Conservation (phyloP, 139 green algal species). For the Zygnema cylindricum region DNA sequence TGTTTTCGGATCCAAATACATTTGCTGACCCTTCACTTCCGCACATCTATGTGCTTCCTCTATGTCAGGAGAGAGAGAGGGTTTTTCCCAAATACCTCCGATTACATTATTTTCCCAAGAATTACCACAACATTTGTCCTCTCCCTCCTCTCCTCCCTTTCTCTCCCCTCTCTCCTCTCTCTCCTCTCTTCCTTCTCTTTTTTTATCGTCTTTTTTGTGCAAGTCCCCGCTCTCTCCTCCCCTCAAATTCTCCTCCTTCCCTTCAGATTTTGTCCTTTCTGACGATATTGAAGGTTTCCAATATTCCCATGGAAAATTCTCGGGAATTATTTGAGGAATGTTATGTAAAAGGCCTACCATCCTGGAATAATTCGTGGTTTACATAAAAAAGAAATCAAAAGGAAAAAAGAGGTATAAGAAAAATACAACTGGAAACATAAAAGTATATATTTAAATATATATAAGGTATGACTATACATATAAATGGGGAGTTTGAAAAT, state of each 20-base stretch:
- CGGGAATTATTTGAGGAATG: slow-evolving; percentile 65
- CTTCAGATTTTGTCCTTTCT: not conserved
- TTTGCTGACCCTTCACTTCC: not conserved
- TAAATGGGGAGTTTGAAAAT: too few species aligned
- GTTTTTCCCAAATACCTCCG: slow-evolving; percentile 5
- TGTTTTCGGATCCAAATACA: slow-evolving; percentile 30
- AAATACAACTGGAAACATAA: not conserved
- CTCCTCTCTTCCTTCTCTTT: slow-evolving; percentile 8
- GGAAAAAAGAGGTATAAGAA: not conserved
- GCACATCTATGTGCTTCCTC: slow-evolving; percentile 28
- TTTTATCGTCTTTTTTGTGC: not conserved
- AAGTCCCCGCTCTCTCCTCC: not conserved
- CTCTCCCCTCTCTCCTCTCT: not conserved
- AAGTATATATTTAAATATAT: too few species aligned
- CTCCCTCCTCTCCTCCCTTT: slow-evolving; percentile 5
- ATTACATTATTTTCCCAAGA: not conserved
- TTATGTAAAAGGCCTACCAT: slow-evolving; percentile 78
- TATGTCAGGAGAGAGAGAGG: slow-evolving; percentile 18
- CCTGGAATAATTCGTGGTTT: too few species aligned
- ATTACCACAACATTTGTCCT: too few species aligned
- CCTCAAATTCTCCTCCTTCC: too few species aligned
- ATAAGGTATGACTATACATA: too few species aligned
- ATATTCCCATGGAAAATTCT: slow-evolving; percentile 72
- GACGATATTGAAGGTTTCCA: not conserved
- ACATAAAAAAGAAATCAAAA: too few species aligned